phyloP scores from a whole-genome alignment of 345 rosid genomes.

The Adansonia digitata region DNA sequence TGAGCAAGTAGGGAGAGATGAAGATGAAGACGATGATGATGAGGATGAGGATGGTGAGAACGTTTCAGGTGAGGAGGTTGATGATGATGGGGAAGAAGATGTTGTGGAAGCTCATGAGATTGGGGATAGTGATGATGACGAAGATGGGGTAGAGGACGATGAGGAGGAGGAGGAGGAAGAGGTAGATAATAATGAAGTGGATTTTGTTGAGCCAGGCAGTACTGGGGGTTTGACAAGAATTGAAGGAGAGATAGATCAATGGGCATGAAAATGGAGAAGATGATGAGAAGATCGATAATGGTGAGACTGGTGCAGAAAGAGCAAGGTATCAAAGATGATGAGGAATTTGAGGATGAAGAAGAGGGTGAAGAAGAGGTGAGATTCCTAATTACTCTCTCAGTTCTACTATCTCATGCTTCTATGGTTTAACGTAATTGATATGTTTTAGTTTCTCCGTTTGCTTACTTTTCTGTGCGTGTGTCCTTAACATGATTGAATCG shows the following conservation, averaged over 20 bases:
- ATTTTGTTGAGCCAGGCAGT: slow-evolving; percentile 35
- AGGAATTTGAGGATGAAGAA: slow-evolving; percentile 39
- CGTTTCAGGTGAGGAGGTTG: slow-evolving; percentile 41
- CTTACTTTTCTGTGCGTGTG: no score
- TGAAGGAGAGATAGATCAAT: slow-evolving; percentile 68
- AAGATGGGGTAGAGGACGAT: slow-evolving; percentile 35
- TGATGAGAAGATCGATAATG: slow-evolving; percentile 46
- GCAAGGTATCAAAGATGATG: slow-evolving; percentile 42
- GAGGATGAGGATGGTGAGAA: slow-evolving; percentile 44
- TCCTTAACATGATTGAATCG: background rate
- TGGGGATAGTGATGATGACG: slow-evolving; percentile 40
- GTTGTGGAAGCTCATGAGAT: slow-evolving; percentile 48
- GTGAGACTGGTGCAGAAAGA: slow-evolving; percentile 63
- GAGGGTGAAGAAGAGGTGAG: slow-evolving; percentile 68
- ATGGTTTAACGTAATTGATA: background rate
- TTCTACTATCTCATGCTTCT: background rate
- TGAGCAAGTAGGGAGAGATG: slow-evolving; percentile 25
- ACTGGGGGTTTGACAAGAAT: slow-evolving; percentile 39
- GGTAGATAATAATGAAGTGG: slow-evolving; percentile 49
- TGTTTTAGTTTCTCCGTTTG: background rate
- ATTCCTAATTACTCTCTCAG: background rate
- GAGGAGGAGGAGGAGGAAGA: slow-evolving; percentile 59
- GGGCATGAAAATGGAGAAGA: slow-evolving; percentile 73
- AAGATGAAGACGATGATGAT: slow-evolving; percentile 47
- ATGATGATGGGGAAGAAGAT: slow-evolving; percentile 43